phyloP scores from a whole-genome alignment of 2,329 filamentous ascomycete genomes.

The Diaporthe caulivora region DNA sequence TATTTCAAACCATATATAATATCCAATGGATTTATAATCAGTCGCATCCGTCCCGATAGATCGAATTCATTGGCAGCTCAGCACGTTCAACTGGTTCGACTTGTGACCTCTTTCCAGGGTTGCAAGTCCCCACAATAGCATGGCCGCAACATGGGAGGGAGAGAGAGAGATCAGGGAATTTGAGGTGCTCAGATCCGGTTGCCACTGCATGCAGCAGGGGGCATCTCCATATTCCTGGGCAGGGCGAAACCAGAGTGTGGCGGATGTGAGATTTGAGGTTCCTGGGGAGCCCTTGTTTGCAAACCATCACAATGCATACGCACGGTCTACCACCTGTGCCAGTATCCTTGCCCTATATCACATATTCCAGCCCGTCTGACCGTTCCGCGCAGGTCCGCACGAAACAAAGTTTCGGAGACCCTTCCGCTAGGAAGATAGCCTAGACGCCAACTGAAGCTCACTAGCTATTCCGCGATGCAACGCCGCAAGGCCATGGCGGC shows the following conservation, averaged over 20 bases:
- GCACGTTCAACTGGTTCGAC: background rate
- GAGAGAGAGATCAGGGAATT: too few relatives aligned
- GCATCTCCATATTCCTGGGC: background rate
- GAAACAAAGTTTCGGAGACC: slow-evolving; percentile 30
- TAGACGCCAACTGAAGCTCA: slow-evolving; percentile 25
- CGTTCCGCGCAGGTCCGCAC: slow-evolving; percentile 4
- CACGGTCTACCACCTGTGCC: background rate
- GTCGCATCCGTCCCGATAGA: background rate
- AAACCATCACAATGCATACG: slow-evolving; percentile 8
- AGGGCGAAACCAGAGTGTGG: background rate
- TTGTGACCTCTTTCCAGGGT: too few relatives aligned
- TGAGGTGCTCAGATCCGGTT: background rate
- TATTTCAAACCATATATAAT: too few relatives aligned
- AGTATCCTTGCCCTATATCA: slow-evolving; percentile 15
- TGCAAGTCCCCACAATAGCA: background rate
- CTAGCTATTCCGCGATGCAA: slow-evolving; percentile 23
- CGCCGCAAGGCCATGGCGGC: background rate
- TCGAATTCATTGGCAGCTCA: background rate
- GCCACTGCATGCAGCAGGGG: background rate
- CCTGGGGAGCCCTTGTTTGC: background rate
- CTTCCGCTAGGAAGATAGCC: slow-evolving; percentile 20
- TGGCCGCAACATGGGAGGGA: too few relatives aligned
- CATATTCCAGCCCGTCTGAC: background rate
- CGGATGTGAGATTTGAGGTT: background rate
- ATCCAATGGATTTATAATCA: background rate